A percentile compares a stretch with the other conserved stretches of the same genome.
Evolutionary conservation across 2,329 filamentous ascomycete genomes (phyloP).

Genomic region (Fusarium sp.): DNA sequence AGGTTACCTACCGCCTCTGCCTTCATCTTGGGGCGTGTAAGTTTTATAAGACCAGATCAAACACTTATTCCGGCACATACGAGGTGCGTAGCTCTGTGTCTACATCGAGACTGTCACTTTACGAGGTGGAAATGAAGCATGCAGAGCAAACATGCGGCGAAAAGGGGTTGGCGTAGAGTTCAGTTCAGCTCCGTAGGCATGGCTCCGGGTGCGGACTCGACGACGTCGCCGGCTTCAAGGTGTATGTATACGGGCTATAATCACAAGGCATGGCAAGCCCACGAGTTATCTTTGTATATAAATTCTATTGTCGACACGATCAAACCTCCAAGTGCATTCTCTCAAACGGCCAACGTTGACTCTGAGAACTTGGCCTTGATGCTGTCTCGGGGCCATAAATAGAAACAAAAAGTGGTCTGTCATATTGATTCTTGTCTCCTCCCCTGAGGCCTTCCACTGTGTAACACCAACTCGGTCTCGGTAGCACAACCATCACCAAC

Average conservation of each 20-base stretch:
- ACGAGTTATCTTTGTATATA: too few relatives aligned
- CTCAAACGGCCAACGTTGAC: too few relatives aligned
- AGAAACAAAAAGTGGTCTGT: not conserved
- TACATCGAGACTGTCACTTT: slow-evolving; percentile 8
- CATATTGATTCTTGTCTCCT: not conserved
- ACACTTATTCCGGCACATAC: not conserved
- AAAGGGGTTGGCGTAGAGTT: not conserved
- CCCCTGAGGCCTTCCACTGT: slow-evolving; percentile 14
- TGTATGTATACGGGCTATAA: too few relatives aligned
- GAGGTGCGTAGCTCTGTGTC: not conserved
- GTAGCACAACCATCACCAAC: slow-evolving; percentile 2
- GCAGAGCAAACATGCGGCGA: not conserved
- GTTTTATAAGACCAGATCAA: not conserved
- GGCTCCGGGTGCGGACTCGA: not conserved
- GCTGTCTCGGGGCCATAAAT: not conserved
- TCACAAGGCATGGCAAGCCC: too few relatives aligned
- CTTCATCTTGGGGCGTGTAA: rapidly evolving
- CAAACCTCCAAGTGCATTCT: too few relatives aligned
- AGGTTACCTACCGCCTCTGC: not conserved
- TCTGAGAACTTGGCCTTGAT: too few relatives aligned
- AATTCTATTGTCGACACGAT: too few relatives aligned
- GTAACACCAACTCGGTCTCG: slow-evolving; percentile 4
- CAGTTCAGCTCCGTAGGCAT: not conserved
- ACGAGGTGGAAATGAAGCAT: slow-evolving; percentile 22
- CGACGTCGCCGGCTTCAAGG: too few relatives aligned